phyloP scores from a whole-genome alignment of 495 filamentous ascomycete genomes.

The Penicillium chermesinum region DNA sequence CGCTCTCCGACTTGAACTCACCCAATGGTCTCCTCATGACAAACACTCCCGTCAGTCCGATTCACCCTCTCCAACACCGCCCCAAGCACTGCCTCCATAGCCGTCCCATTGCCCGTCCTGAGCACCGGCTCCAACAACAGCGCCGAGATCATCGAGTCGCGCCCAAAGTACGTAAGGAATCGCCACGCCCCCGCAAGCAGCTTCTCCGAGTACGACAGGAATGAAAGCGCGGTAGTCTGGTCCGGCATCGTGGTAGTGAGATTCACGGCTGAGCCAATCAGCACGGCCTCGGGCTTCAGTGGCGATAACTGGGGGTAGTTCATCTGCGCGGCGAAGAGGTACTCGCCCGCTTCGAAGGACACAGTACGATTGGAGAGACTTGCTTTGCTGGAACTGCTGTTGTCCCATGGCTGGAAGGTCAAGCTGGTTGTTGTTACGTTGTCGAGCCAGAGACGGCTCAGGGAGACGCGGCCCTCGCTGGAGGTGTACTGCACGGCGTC shows the following conservation, averaged over 20 bases:
- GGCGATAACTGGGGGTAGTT: conserved; percentile 58
- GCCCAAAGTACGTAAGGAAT: conserved; percentile 63
- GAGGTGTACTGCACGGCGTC: conserved; percentile 37
- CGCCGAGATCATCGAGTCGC: conserved; percentile 57
- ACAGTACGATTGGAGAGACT: conserved; percentile 38
- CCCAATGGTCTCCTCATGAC: conserved; percentile 63
- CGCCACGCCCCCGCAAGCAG: conserved; percentile 61
- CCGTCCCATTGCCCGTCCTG: conserved; percentile 49
- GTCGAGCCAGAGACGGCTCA: conserved; percentile 57
- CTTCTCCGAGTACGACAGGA: conserved; percentile 59
- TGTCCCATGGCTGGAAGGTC: conserved; percentile 37
- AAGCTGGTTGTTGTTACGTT: conserved; percentile 48
- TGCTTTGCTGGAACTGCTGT: conserved; percentile 25
- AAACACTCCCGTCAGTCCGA: conserved; percentile 52
- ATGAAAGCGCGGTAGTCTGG: conserved; percentile 51
- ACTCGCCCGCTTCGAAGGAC: conserved; percentile 46
- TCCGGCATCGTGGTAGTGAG: conserved; percentile 42
- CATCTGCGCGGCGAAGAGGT: conserved; percentile 53
- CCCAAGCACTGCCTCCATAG: conserved; percentile 56
- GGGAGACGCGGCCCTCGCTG: conserved; percentile 34
- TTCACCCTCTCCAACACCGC: conserved; percentile 58
- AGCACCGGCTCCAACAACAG: conserved; percentile 54
- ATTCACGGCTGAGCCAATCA: conserved; percentile 41
- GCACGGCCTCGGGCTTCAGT: conserved; percentile 41
- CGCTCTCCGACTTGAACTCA: too few relatives aligned